Percentiles rank a stretch among this genome's conserved stretches.
Evolutionary conservation across 495 filamentous ascomycete genomes (phyloP).

Genomic region (Talaromyces borbonicus): DNA sequence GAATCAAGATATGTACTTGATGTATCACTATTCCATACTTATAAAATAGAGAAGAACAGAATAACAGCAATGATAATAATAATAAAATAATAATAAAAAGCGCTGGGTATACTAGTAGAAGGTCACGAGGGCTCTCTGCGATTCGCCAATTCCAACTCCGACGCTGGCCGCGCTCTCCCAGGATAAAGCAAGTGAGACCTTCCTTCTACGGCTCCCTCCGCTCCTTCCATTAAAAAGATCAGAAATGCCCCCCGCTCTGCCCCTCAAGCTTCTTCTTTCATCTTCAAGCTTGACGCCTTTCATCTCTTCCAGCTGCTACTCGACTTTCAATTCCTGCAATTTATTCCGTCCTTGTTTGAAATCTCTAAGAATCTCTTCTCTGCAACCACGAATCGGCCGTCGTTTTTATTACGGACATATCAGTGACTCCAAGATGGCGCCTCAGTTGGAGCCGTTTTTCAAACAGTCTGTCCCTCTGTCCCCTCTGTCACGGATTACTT

Average conservation of each 20-base stretch:
- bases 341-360: constrained; percentile 10
- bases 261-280: constrained; percentile 5
- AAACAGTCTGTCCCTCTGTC: constrained; percentile 65
- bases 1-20: background rate
- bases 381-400: constrained; percentile 9
- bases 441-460: constrained; percentile 74
- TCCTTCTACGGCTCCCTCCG: no score
- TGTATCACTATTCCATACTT: no score
- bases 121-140: background rate
- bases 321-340: constrained; percentile 1
- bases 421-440: constrained; percentile 61
- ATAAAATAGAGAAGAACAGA: no score
- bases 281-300: background rate
- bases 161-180: constrained; percentile 3
- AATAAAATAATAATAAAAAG: no score
- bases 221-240: background rate
- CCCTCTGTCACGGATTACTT: constrained; percentile 2
- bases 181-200: no score
- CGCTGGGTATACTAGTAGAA: no score
- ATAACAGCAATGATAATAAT: no score
- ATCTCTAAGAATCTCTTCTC: background rate
- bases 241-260: constrained; percentile 5
- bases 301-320: background rate
- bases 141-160: constrained; percentile 1
- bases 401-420: constrained; percentile 37